Evolutionary conservation across 352 stramenopile species (phyloP), one percentile per base, ranked within the genome.

Genomic region (Globisporangium iwayamae): DNA sequence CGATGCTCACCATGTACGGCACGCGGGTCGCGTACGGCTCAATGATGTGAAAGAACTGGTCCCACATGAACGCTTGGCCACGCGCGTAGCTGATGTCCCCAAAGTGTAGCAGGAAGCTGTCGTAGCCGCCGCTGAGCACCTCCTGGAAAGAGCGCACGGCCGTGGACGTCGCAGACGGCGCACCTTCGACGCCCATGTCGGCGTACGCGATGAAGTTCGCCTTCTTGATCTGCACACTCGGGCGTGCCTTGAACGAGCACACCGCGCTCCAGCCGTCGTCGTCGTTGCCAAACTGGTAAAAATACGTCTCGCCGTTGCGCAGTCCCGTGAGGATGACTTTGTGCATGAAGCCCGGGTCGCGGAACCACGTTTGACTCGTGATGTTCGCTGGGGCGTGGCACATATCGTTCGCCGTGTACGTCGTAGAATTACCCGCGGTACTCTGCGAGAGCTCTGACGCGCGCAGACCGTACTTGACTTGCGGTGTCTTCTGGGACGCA

Each of bases 281-380:
- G 13, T 89, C 73, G 56, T 90, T 93, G 45, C 86, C 86, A 67
- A 90, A 95, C 38, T 81, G 81, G 70, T 93, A 93, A 68, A 80
- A 93, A 62, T 93, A 93, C 41, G 63, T 70, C 18, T 67, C 80
- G 3, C 68, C 68, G 0, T 61, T 63, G 39, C 72, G 50, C 28
- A 95, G 60, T 3, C 61, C 64, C 34, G 71, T 75, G 30, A 95
- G 62, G 8, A 93, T 78, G 25, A 95, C 81, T 10, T 73, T 90
- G 73, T 95, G 86, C 76, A 93, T 92, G 65, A 78, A 90, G 0
- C 84, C 84, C 1, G 86, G 84, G 39, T 92, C 73, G n/a, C 83
- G 83, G 48, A 93, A 95, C 71, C 67, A 83, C 47, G 74, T 66
- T 55, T 95, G 86, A 14, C 72, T 74, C 18, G 76, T 84, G 16